phyloP scores from a whole-genome alignment of 495 filamentous ascomycete species.

The Talaromyces thailandensis region DNA sequence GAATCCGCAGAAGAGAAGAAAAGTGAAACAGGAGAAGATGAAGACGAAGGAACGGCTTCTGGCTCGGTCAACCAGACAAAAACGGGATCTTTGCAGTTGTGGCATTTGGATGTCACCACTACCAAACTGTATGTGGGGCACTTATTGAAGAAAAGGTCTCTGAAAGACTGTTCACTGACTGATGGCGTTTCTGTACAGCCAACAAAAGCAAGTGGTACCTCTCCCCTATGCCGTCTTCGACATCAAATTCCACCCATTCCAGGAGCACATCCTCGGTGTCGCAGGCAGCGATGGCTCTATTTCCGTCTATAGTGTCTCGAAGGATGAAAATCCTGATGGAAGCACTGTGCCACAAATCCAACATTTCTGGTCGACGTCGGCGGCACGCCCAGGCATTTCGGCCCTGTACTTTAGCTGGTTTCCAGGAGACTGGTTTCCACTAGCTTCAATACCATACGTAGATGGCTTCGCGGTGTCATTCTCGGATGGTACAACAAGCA shows the following conservation, averaged over 20 bases:
- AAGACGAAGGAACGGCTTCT: background rate
- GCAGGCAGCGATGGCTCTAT: constrained; percentile 67
- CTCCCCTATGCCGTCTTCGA: constrained; percentile 72
- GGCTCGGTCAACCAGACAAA: constrained; percentile 40
- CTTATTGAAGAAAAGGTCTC: background rate
- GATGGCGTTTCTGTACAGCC: constrained; percentile 10
- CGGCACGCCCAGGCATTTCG: constrained; percentile 33
- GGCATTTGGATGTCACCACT: constrained; percentile 37
- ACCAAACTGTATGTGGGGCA: constrained; percentile 39
- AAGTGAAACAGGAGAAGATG: constrained; percentile 7
- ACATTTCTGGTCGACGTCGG: constrained; percentile 25
- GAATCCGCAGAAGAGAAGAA: background rate
- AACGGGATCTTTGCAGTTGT: constrained; percentile 64
- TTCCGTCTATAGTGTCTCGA: constrained; percentile 45
- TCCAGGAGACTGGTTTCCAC: constrained; percentile 36
- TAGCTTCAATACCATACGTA: constrained; percentile 10
- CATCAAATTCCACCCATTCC: constrained; percentile 64
- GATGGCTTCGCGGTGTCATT: constrained; percentile 58
- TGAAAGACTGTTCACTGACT: background rate
- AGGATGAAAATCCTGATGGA: background rate
- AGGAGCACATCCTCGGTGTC: constrained; percentile 49
- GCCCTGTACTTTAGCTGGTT: constrained; percentile 67
- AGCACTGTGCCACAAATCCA: constrained; percentile 13
- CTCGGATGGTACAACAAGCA: constrained; percentile 46
- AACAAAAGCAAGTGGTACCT: constrained; percentile 33